Base-by-base conservation (phyloP, 768 basidiomycete genomes). In the Russula foetens region DNA sequence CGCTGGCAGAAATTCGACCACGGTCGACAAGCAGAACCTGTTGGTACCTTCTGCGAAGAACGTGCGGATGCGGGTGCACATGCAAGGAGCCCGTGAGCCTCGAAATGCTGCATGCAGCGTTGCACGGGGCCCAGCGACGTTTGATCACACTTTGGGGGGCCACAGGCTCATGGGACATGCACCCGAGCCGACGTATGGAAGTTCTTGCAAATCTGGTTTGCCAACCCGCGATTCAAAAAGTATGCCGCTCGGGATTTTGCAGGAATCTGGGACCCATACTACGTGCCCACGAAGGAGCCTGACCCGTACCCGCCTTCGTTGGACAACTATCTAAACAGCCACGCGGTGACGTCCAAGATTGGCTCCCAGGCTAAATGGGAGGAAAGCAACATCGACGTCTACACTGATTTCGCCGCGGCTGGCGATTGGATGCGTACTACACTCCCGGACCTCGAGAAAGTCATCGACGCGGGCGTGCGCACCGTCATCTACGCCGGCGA, bases 121-220 rank as follows among this genome's bases (percentile, higher is more conserved):
- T n/a, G n/a, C n/a, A n/a, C n/a, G n/a, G n/a, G n/a, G n/a, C n/a
- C n/a, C n/a, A n/a, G n/a, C n/a, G n/a, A n/a, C n/a, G n/a, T n/a
- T n/a, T n/a, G n/a, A n/a, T n/a, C n/a, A n/a, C n/a, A n/a, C n/a
- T n/a, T n/a, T n/a, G n/a, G n/a, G n/a, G n/a, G n/a, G n/a, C n/a
- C n/a, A n/a, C n/a, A n/a, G n/a, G n/a, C n/a, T n/a, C n/a, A n/a
- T n/a, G n/a, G n/a, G n/a, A n/a, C n/a, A n/a, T n/a, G n/a, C n/a
- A n/a, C n/a, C n/a, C n/a, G n/a, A n/a, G 66, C 72, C 9, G 83
- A 84, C 63, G 69, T 84, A 8, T 86, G 84, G 84, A 75, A 71
- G 66, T 82, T 85, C 73, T 69, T 86, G 66, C 84, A 85, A 71
- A 81, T 85, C 19, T 85, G 82, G 70, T 74, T 86, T 53, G 68